Conservation (phyloP, 2,329 filamentous ascomycete genomes). For the Xylariaceae sp. region DNA sequence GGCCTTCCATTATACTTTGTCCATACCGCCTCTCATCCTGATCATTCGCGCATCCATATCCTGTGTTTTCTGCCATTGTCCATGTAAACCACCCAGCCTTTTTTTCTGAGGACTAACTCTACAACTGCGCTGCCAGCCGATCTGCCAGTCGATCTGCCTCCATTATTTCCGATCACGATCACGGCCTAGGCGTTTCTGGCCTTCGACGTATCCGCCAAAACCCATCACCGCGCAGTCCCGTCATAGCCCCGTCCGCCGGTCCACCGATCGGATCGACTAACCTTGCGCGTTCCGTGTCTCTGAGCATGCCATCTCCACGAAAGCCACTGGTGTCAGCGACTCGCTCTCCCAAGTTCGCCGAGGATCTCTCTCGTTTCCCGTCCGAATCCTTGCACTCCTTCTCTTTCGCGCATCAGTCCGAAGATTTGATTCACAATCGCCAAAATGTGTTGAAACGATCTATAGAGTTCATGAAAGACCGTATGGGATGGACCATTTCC, state of each 20-base stretch:
- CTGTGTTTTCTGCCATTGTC: slow-evolving; percentile 7
- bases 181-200: slow-evolving; percentile 78
- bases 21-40: background rate
- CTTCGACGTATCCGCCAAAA: slow-evolving; percentile 91
- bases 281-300: slow-evolving; percentile 63
- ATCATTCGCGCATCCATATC: slow-evolving; percentile 13
- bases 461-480: slow-evolving; percentile 94
- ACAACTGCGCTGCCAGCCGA: slow-evolving; percentile 42
- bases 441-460: slow-evolving; percentile 91
- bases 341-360: slow-evolving; percentile 69
- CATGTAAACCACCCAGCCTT: slow-evolving; percentile 11
- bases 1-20: background rate
- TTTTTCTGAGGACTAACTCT: slow-evolving; percentile 24
- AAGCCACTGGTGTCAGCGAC: slow-evolving; percentile 56
- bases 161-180: slow-evolving; percentile 78
- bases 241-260: slow-evolving; percentile 57
- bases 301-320: slow-evolving; percentile 60
- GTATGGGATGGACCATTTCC: slow-evolving; percentile 69
- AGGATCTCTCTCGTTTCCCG: slow-evolving; percentile 88
- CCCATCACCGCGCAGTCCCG: slow-evolving; percentile 59
- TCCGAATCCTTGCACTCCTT: slow-evolving; percentile 97
- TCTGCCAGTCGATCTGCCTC: slow-evolving; percentile 59
- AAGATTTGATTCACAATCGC: slow-evolving; percentile 83
- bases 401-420: slow-evolving; percentile 92
- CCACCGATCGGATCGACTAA: slow-evolving; percentile 55